Evolutionary conservation across 768 basidiomycete genomes (phyloP).

Genomic region (Sarcodon aspratus): DNA sequence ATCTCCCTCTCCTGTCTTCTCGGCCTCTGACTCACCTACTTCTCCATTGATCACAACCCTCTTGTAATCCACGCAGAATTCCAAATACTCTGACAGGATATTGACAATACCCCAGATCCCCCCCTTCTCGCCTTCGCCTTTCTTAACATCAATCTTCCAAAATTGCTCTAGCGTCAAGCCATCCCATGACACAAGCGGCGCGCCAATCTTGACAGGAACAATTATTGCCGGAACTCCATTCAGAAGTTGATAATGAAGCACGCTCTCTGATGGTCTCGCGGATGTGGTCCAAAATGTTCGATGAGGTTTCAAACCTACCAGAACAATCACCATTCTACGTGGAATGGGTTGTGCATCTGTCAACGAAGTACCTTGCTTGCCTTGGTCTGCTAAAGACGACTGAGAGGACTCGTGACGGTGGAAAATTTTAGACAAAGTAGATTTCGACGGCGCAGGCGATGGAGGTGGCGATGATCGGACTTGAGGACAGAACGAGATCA

Average conservation of each 20-base stretch:
- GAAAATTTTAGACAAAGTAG: conserved; percentile 32
- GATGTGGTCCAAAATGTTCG: conserved; percentile 47
- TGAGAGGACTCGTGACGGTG: conserved; percentile 15
- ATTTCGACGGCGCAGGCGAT: conserved; percentile 11
- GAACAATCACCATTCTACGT: conserved; percentile 43
- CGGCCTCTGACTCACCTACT: conserved; percentile 2
- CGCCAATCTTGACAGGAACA: conserved; percentile 45
- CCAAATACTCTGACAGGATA: conserved; percentile 46
- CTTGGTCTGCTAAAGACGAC: too few species aligned
- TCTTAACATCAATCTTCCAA: conserved; percentile 38
- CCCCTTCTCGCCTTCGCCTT: conserved; percentile 16
- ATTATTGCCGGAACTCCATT: conserved; percentile 53
- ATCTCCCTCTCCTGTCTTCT: conserved; percentile 9
- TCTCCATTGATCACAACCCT: conserved; percentile 23
- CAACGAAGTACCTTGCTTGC: too few species aligned
- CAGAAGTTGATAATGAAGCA: conserved; percentile 48
- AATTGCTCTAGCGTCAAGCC: conserved; percentile 43
- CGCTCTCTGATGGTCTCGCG: conserved; percentile 48
- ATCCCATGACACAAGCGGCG: conserved; percentile 58
- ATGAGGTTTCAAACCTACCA: conserved; percentile 53
- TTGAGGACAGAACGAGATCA: conserved; percentile 29
- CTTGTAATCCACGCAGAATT: conserved; percentile 53
- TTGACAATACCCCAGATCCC: conserved; percentile 42
- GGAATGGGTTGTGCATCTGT: conserved; percentile 25
- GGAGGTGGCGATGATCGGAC: conserved; percentile 10